Base-by-base conservation (phyloP, 345 rosid species). In the Citrus maxima region DNA sequence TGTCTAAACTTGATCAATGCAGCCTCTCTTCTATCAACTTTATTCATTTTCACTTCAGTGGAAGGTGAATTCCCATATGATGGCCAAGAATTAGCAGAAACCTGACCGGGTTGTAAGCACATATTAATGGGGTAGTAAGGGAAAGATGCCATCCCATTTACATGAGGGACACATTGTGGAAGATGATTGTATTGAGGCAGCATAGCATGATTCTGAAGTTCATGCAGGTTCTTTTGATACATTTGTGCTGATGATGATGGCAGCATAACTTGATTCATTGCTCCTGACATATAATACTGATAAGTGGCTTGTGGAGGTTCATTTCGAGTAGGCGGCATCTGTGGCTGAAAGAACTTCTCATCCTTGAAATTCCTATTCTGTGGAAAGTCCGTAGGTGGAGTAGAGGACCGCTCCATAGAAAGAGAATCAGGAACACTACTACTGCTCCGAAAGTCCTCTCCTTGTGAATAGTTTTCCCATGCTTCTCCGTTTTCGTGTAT, bases 1-100 rank as follows among this genome's bases (percentile, higher is more conserved):
- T 92, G 95, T 85, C 97, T 89, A 78, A 96, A 96, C 85, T 96
- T 96, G 35, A 90, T 86, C 65, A 96, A 72, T 71, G 99, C 99
- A 40, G 97, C 97, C 83, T 94, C 98, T 82, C 99, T 89, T 85
- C 95, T 88, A 68, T 96, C 98, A 61, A 87, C 86, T 80, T 90
- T 89, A 66, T 69, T 89, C 58, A 88, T 66, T 78, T 87, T 88
- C 77, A 86, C 87, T 72, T 91, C 97, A 78, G 82, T 70, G n/a
- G 88, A 73, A 37, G 93, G 76, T 49, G 93, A 71, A 80, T 74
- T 84, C 78, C 95, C 97, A 78, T 72, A 84, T 28, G 89, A 86
- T 63, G 89, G 88, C 99, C 97, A 90, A 14, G 97, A 78, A 72
- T 72, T 72, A 55, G 87, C 66, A 66, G 95, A 79, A 86, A 90